phyloP scores from a whole-genome alignment of 2,329 filamentous ascomycete species.

The Hymenoscyphus fraxineus region DNA sequence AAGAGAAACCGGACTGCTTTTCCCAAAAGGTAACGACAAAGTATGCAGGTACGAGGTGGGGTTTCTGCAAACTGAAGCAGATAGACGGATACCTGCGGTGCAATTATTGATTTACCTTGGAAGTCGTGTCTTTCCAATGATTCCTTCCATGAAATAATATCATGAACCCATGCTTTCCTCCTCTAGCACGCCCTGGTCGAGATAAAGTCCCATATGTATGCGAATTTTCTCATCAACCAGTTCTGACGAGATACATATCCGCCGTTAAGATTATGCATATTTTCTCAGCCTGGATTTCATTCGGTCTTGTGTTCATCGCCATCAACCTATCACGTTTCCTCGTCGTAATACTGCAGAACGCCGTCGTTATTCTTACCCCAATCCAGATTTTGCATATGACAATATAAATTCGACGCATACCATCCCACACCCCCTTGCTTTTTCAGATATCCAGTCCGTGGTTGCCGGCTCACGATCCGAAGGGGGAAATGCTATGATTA shows the following conservation, averaged over 20 bases:
- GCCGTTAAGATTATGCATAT: background rate
- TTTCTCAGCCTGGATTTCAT: background rate
- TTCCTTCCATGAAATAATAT: background rate
- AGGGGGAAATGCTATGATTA: background rate
- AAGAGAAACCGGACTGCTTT: background rate
- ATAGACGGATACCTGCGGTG: constrained; percentile 1
- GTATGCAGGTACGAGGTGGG: constrained; percentile 9
- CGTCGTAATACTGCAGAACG: background rate
- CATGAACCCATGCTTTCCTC: background rate
- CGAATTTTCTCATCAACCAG: background rate
- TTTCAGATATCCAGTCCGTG: constrained; percentile 7
- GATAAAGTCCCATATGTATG: background rate
- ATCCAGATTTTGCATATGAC: background rate
- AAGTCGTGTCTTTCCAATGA: background rate
- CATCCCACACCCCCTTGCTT: background rate
- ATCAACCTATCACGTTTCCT: background rate
- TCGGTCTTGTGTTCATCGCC: background rate
- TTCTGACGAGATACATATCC: background rate
- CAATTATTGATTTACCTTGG: background rate
- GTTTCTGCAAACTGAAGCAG: background rate
- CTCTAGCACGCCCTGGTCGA: background rate
- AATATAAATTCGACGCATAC: constrained; percentile 8
- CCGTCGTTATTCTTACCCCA: constrained; percentile 10
- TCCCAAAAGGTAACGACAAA: background rate
- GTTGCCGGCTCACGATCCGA: constrained; percentile 8